phyloP scores from a whole-genome alignment of 2,329 filamentous ascomycete species.

The Penicillium sp. region DNA sequence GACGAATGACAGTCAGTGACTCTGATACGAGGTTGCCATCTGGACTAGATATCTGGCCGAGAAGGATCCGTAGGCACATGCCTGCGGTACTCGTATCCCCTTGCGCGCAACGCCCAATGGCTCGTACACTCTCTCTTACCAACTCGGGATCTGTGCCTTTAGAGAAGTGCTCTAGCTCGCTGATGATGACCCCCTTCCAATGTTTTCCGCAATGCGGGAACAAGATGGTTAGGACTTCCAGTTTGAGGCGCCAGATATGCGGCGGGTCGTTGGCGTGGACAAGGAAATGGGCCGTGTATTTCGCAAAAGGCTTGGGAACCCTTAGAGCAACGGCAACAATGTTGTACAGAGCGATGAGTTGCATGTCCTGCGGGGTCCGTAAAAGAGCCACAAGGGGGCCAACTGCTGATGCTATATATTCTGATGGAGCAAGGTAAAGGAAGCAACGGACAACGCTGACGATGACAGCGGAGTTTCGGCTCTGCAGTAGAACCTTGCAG shows the following conservation, averaged over 20 bases:
- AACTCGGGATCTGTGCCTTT: constrained; percentile 70
- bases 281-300: constrained; percentile 85
- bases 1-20: constrained; percentile 88
- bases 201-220: constrained; percentile 77
- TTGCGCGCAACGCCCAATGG: constrained; percentile 91
- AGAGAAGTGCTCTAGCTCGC: constrained; percentile 91
- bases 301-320: constrained; percentile 76
- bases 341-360: constrained; percentile 87
- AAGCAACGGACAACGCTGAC: constrained; percentile 83
- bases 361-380: constrained; percentile 79
- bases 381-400: constrained; percentile 84
- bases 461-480: constrained; percentile 88
- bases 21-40: constrained; percentile 88
- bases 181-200: constrained; percentile 80
- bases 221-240: constrained; percentile 85
- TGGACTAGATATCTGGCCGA: constrained; percentile 82
- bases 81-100: constrained; percentile 67
- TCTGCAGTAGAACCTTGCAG: constrained; percentile 82
- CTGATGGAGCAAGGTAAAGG: constrained; percentile 74
- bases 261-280: constrained; percentile 75
- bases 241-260: constrained; percentile 84
- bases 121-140: constrained; percentile 83
- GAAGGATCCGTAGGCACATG: constrained; percentile 75
- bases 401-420: constrained; percentile 71
- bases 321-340: constrained; percentile 87